Conservation (phyloP, 2,329 filamentous ascomycete genomes). For the Tolypocladium endophyticum region DNA sequence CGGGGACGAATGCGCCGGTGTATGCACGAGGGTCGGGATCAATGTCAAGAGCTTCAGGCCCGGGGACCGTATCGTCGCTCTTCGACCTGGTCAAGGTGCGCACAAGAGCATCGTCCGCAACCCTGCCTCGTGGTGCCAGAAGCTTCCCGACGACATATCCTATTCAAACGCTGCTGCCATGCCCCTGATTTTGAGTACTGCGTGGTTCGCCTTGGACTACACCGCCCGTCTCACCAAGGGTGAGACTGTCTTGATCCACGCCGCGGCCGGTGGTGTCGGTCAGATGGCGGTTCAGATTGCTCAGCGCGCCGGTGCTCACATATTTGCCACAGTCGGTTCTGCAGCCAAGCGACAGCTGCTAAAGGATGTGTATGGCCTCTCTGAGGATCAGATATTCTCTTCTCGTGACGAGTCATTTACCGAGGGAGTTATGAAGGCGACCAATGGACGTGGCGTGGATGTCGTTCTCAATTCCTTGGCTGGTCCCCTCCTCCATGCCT, state of each 20-base stretch:
- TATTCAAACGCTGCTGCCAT: conserved; percentile 13
- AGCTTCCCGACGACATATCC: neutral
- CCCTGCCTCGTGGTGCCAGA: neutral
- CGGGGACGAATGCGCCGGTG: neutral
- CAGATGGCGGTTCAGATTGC: conserved; percentile 27
- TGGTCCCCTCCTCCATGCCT: neutral
- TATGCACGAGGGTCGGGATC: neutral
- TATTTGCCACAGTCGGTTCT: conserved; percentile 26
- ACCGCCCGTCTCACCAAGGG: conserved; percentile 10
- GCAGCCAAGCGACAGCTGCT: conserved; percentile 17
- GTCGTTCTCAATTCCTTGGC: neutral
- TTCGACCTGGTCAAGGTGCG: neutral
- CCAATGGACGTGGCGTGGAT: neutral
- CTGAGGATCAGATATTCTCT: neutral
- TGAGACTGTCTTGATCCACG: conserved; percentile 25
- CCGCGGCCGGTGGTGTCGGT: conserved; percentile 24
- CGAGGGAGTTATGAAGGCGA: neutral
- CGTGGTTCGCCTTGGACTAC: conserved; percentile 14
- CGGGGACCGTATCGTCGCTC: neutral
- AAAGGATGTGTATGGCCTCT: conserved; percentile 4
- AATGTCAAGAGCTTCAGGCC: neutral
- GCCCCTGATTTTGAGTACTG: conserved; percentile 16
- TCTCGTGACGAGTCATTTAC: neutral
- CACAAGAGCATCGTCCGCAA: neutral
- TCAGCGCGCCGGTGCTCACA: conserved; percentile 17